Base-by-base conservation (phyloP, 805 yeast genomes). In the Sugiyamaella lignohabitans region DNA sequence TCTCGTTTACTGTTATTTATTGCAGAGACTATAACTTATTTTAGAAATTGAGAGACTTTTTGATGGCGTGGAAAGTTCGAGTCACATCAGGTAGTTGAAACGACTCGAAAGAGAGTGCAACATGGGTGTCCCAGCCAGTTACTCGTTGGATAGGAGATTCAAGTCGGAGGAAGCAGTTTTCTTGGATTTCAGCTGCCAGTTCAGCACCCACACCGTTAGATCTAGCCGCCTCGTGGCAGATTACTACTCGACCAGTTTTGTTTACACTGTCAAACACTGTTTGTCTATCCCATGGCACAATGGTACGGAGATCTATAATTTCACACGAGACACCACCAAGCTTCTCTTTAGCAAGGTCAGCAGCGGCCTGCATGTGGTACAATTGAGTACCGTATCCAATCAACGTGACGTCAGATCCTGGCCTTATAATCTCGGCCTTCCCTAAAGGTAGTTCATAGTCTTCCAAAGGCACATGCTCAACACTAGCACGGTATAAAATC, bases 81-180 rank as follows among this genome's bases (percentile, higher is more conserved):
- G 59, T 56, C 16, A 63, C 66, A 67, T 88, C 95, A 69, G 97
- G 97, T 87, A 88, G 84, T 55, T 95, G 95, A 66, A 88, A 87
- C 70, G 84, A 93, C 75, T 88, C 97, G 67, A 86, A 79, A 70
- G 95, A 93, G 63, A 88, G 84, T 52, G 96, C 94, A 55, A 95
- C 87, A 70, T 95, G 96, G n/a, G 87, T 94, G 74, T 88, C 96
- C 70, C 95, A 87, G 67, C 96, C 96, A 45, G 97, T 86, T 58
- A 87, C 84, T 78, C 96, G 83, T 72, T 84, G 88, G 53, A 87
- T 84, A 57, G 97, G 97, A 49, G 96, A 87, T 70, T 88, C 97
- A 64, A 88, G 76, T 74, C 84, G 80, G 65, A 88, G 91, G 56
- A 88, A 87, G 47, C 91, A 95, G 67, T 84, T 91, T 71, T 87